Evolutionary conservation across 805 yeast genomes (phyloP).

Genomic region (Candida vartiovaarae): DNA sequence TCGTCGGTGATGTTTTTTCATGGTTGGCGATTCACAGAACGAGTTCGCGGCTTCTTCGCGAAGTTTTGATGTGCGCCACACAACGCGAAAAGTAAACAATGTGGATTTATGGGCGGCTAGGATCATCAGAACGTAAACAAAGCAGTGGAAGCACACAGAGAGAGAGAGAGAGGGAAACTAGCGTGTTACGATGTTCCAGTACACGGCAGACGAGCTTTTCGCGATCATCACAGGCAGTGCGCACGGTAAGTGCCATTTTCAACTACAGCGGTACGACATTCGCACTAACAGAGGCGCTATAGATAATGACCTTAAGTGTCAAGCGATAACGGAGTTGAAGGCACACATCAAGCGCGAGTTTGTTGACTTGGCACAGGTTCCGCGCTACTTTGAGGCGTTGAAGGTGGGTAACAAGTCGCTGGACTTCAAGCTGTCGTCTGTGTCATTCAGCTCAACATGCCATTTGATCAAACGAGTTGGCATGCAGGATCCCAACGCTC

Average conservation of each 20-base stretch:
- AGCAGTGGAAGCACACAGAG: no score
- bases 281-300: background rate
- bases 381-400: constrained; percentile 43
- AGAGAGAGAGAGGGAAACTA: no score
- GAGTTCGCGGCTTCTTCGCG: background rate
- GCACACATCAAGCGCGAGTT: constrained; percentile 48
- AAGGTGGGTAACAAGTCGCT: constrained; percentile 36
- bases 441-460: constrained; percentile 44
- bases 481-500: constrained; percentile 43
- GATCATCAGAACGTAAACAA: no score
- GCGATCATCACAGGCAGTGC: constrained; percentile 4
- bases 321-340: constrained; percentile 31
- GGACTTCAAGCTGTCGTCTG: constrained; percentile 31
- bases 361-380: constrained; percentile 43
- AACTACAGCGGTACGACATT: background rate
- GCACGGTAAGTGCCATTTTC: constrained; percentile 8
- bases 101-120: background rate
- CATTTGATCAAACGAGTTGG: constrained; percentile 52
- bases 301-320: constrained; percentile 16
- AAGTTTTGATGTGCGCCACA: background rate
- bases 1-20: background rate
- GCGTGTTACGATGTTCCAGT: constrained; percentile 10
- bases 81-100: constrained; percentile 1
- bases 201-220: constrained; percentile 13
- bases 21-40: no score